Evolutionary conservation across 2,329 filamentous ascomycete species (phyloP).

Genomic region (Xylaria sp.): DNA sequence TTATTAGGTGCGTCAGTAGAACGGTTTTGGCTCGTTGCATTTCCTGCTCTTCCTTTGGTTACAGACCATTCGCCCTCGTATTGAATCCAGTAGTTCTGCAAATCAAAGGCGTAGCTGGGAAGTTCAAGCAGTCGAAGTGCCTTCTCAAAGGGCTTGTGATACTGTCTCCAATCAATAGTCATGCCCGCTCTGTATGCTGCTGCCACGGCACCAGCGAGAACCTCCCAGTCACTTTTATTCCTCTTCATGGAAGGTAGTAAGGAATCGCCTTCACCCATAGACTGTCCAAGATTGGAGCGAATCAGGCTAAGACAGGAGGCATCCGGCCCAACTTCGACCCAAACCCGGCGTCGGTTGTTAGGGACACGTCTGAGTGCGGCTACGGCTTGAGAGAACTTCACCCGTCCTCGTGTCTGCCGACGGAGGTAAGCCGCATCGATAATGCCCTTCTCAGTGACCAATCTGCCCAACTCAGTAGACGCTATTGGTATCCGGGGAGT

Average conservation of each 20-base stretch:
- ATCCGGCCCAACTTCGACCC: constrained; percentile 32
- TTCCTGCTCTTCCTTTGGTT: constrained; percentile 25
- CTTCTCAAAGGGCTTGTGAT: constrained; percentile 40
- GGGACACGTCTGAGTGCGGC: neutral
- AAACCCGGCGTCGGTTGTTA: constrained; percentile 7
- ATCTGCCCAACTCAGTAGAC: constrained; percentile 13
- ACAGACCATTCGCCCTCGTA: constrained; percentile 44
- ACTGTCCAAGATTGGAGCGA: neutral
- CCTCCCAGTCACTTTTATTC: constrained; percentile 24
- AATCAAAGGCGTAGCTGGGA: constrained; percentile 44
- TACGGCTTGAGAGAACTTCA: constrained; percentile 22
- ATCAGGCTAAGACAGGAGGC: constrained; percentile 11
- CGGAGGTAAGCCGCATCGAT: constrained; percentile 24
- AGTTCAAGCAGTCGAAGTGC: constrained; percentile 40
- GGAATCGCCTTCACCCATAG: neutral
- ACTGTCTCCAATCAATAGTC: constrained; percentile 42
- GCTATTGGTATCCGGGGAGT: constrained; percentile 26
- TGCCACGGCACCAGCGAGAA: constrained; percentile 14
- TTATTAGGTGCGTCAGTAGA: neutral
- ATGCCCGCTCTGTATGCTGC: constrained; percentile 20
- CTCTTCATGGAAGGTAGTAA: constrained; percentile 22
- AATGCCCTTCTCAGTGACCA: constrained; percentile 5
- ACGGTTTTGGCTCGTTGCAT: neutral
- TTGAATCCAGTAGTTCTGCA: constrained; percentile 48
- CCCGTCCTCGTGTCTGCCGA: constrained; percentile 22